Evolutionary conservation across 1,284 basidiomycete species (phyloP), one percentile per base, ranked within the genome.

Genomic region (Rhodofomes roseus): DNA sequence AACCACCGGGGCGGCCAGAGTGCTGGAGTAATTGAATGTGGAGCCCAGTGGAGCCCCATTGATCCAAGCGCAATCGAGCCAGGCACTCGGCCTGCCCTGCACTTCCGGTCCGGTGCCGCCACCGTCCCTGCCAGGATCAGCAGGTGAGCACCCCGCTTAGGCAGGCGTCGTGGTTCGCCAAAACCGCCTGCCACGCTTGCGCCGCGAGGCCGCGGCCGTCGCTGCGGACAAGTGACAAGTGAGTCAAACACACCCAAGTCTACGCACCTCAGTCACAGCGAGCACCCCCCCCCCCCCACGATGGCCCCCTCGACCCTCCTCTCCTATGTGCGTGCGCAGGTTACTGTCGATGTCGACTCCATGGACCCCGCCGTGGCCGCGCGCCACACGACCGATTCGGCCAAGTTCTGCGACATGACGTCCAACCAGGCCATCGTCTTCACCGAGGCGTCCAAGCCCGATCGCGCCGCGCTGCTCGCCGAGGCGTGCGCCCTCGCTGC

Each of bases 401-500:
- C 67, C 31, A 63, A 61, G 40, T 81, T 81, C 71, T 70, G 68
- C 58, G 77, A 81, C 66, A 83, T 81, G 80, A 82, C 80, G 34
- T 83, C 80, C 14, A 82, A 81, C 58, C 80, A 81, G 63, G 80
- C 77, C 27, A 78, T 81, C 62, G 76, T 76, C 5, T 71, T 76
- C 62, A 65, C 66, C 27, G 73, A 81, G 60, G 73, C 74, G 12
- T 66, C 65, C 18, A 69, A 69, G n/a, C 70, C 74, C 1, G 76
- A 77, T 34, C 71, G 74, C 29, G 63, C 60, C 0, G 57, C 64
- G 22, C 61, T 80, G 16, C 63, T 80, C 52, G 65, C 73, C 29
- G 62, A 69, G 5, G 79, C 78, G 1, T 72, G 77, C 41, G 64
- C 72, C 8, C 70, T 73, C 56, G 74, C 74, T 34, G 53, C 34